These are phyloP conservation scores for Cordyceps tenuipes DNA, from an alignment of 2,329 filamentous ascomycete species.

Conservation along the genomic window DNA sequence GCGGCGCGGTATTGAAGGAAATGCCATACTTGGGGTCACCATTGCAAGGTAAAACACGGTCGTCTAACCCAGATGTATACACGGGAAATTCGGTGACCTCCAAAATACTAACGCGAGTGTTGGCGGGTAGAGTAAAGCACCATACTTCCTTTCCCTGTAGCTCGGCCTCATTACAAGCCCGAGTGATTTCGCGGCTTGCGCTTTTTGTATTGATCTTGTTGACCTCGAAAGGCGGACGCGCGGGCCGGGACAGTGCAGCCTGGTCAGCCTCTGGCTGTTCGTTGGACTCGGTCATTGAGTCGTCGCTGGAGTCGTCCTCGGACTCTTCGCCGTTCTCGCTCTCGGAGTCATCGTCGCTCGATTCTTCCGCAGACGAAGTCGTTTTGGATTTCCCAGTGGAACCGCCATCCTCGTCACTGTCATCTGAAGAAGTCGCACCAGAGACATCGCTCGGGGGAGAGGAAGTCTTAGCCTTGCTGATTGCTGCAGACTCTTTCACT, in stretches of 20 bases:
- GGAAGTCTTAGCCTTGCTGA: constrained; percentile 3
- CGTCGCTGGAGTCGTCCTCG: constrained; percentile 18
- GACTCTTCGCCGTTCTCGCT: constrained; percentile 18
- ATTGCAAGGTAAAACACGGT: constrained; percentile 52
- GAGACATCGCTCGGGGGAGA: constrained; percentile 13
- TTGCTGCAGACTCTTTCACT: constrained; percentile 11
- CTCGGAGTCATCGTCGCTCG: constrained; percentile 8
- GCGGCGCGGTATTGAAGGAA: constrained; percentile 42
- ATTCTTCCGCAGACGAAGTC: not conserved
- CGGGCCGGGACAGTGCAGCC: constrained; percentile 35
- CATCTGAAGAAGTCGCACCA: constrained; percentile 15
- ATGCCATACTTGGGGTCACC: constrained; percentile 53
- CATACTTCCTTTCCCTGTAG: constrained; percentile 66
- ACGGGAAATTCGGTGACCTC: constrained; percentile 55
- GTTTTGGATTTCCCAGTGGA: constrained; percentile 18
- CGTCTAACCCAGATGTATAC: constrained; percentile 43
- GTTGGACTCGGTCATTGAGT: not conserved
- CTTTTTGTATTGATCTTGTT: constrained; percentile 36
- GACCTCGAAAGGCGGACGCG: constrained; percentile 45
- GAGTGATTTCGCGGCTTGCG: constrained; percentile 37
- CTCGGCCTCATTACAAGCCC: constrained; percentile 50
- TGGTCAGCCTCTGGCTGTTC: constrained; percentile 16
- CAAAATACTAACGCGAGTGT: constrained; percentile 59
- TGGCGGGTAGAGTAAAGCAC: constrained; percentile 69
- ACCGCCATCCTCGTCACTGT: constrained; percentile 15